Percentiles rank a stretch among this genome's conserved stretches.
Evolutionary conservation across 176 grass and related monocot species (phyloP).

Genomic region (Triticum dicoccoides): DNA sequence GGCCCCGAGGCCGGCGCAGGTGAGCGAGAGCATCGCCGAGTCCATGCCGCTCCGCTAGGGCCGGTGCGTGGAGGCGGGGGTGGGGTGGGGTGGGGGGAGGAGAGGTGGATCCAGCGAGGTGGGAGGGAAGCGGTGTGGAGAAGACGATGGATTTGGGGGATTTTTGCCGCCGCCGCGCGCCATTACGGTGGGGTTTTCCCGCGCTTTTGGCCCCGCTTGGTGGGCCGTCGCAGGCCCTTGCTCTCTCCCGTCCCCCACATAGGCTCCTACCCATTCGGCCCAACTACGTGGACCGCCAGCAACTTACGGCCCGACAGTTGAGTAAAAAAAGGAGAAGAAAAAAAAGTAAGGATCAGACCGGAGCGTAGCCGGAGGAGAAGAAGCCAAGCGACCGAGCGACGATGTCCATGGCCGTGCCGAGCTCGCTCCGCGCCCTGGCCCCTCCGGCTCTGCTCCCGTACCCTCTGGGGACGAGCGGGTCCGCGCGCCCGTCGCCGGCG

Average conservation of each 20-base stretch:
- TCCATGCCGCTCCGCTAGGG: slow-evolving; percentile 39
- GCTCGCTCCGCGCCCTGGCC: slow-evolving; percentile 29
- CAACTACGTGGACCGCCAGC: not conserved
- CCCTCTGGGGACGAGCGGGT: not conserved
- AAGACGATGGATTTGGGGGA: slow-evolving; percentile 10
- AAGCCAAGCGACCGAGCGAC: not conserved
- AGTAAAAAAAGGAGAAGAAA: not conserved
- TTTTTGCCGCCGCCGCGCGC: slow-evolving; percentile 38
- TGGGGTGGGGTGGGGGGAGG: not conserved
- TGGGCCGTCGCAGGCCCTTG: not conserved
- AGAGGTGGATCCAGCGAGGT: not conserved
- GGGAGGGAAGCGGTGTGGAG: not conserved
- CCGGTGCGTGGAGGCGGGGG: not conserved
- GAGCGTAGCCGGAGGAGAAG: not conserved
- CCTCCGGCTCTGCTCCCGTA: not conserved
- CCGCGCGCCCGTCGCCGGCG: not conserved
- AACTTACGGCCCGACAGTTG: not conserved
- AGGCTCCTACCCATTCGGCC: not conserved
- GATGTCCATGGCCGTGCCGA: slow-evolving; percentile 35
- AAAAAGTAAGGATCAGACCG: not conserved
- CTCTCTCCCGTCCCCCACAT: not conserved
- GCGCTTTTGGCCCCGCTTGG: slow-evolving; percentile 10
- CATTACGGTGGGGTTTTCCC: slow-evolving; percentile 12
- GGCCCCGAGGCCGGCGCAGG: slow-evolving; percentile 48
- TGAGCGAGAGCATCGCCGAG: slow-evolving; percentile 56